Percentiles rank a stretch among this genome's conserved stretches.
These are phyloP conservation scores for Albugo laibachii DNA, from an alignment of 352 stramenopile species.

Conservation along the genomic window DNA sequence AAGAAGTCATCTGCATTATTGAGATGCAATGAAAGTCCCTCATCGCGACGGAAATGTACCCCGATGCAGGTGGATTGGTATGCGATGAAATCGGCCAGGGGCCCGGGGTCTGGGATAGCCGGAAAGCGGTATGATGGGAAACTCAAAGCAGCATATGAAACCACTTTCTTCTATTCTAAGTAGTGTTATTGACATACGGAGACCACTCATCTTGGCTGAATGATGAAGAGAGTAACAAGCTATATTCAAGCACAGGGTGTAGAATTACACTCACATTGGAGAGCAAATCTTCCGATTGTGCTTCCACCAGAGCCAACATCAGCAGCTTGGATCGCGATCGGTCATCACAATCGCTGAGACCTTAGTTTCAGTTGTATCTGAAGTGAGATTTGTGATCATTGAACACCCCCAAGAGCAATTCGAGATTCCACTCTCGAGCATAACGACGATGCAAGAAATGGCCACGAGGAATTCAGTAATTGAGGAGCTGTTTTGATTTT, in stretches of 20 bases:
- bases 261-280: slow-evolving; percentile 4
- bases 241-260: neutral
- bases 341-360: slow-evolving; percentile 60
- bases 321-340: slow-evolving; percentile 78
- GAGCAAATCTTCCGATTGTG: slow-evolving; percentile 84
- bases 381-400: slow-evolving; percentile 23
- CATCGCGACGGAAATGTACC: slow-evolving; percentile 30
- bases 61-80: slow-evolving; percentile 50
- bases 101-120: slow-evolving; percentile 10
- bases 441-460: slow-evolving; percentile 85
- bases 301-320: slow-evolving; percentile 82
- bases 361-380: slow-evolving; percentile 13
- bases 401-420: slow-evolving; percentile 69
- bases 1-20: slow-evolving; percentile 22
- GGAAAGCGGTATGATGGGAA: slow-evolving; percentile 5
- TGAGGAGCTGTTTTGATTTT: slow-evolving; percentile 70
- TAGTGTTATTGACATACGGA: slow-evolving; percentile 83
- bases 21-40: slow-evolving; percentile 29
- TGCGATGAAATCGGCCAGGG: slow-evolving; percentile 28
- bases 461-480: slow-evolving; percentile 68
- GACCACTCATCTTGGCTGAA: slow-evolving; percentile 86
- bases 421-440: slow-evolving; percentile 85
- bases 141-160: slow-evolving; percentile 42
- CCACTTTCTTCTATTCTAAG: slow-evolving; percentile 60
- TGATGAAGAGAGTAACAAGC: slow-evolving; percentile 75